A percentile compares a stretch with the other conserved stretches of the same genome.
phyloP scores from a whole-genome alignment of 73 alveolate species.

The Uronychia setigera region DNA sequence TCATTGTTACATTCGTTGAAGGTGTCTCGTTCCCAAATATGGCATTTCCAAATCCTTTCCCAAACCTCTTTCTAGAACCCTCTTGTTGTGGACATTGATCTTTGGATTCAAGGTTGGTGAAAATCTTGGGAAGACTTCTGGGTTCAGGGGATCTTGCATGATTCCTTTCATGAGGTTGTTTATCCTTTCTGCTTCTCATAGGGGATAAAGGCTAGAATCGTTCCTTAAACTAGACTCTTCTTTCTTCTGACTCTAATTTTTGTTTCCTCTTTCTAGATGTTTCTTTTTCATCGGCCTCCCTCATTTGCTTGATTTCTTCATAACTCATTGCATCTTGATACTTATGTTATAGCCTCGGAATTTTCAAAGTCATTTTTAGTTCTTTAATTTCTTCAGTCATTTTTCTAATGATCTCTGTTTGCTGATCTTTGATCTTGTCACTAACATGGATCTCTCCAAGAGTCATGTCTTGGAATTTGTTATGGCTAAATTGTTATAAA shows the following conservation, averaged over 20 bases:
- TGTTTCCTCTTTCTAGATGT: not conserved
- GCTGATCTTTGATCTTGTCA: not conserved
- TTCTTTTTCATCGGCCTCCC: not conserved
- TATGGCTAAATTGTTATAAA: not conserved
- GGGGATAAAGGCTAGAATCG: too few species aligned
- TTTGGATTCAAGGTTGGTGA: too few species aligned
- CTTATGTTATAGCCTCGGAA: not conserved
- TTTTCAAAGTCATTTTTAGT: not conserved
- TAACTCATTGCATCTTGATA: not conserved
- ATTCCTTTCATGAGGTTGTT: not conserved
- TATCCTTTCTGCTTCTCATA: too few species aligned
- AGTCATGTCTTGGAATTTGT: not conserved
- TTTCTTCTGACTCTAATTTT: not conserved
- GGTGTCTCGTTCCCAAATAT: too few species aligned
- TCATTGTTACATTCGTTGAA: too few species aligned
- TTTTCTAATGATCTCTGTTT: not conserved
- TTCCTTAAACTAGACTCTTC: not conserved
- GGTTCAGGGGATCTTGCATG: not conserved
- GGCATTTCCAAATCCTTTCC: too few species aligned
- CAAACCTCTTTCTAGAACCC: too few species aligned
- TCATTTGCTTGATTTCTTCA: not conserved
- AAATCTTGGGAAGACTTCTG: not conserved
- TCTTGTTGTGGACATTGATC: too few species aligned
- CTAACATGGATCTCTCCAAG: not conserved
- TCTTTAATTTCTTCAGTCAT: not conserved